phyloP scores from a whole-genome alignment of 2,329 filamentous ascomycete species.

The Penicillium sp. region DNA sequence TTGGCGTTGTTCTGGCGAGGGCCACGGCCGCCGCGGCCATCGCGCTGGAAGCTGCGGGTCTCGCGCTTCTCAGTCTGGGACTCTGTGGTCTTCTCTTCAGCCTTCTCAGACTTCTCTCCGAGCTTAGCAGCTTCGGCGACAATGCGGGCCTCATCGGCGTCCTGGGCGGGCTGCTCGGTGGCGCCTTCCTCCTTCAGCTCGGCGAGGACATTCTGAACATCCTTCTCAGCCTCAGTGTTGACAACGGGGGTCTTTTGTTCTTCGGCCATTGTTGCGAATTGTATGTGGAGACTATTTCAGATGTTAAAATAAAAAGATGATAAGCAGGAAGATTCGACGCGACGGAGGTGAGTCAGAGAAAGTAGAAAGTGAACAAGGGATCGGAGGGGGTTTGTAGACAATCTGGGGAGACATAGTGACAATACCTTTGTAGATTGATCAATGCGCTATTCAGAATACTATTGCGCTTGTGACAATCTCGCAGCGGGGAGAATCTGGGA shows the following conservation, averaged over 20 bases:
- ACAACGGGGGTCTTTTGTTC: slow-evolving; percentile 37
- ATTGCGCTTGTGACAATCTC: slow-evolving; percentile 8
- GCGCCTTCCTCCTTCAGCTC: slow-evolving; percentile 41
- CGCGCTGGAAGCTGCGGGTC: slow-evolving; percentile 26
- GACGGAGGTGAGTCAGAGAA: not conserved
- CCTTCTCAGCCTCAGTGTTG: slow-evolving; percentile 47
- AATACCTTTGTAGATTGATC: slow-evolving; percentile 4
- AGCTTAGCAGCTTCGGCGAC: slow-evolving; percentile 40
- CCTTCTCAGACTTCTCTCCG: slow-evolving; percentile 40
- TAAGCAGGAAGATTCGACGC: slow-evolving; percentile 7
- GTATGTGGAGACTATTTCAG: slow-evolving; percentile 8
- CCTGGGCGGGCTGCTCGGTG: slow-evolving; percentile 23
- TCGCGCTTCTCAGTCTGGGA: slow-evolving; percentile 25
- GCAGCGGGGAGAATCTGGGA: slow-evolving; percentile 21
- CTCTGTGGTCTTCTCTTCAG: slow-evolving; percentile 29
- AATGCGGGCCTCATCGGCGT: slow-evolving; percentile 40
- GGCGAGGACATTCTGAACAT: slow-evolving; percentile 47
- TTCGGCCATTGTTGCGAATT: slow-evolving; percentile 34
- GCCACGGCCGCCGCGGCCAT: slow-evolving; percentile 29
- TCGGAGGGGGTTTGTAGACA: not conserved
- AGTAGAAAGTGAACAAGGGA: not conserved
- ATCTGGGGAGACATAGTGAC: not conserved
- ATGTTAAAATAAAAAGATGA: slow-evolving; percentile 1
- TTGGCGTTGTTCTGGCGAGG: slow-evolving; percentile 59
- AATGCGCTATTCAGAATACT: slow-evolving; percentile 6